Percentiles rank a stretch among this genome's conserved stretches.
phyloP scores from a whole-genome alignment of 768 basidiomycete genomes.

The Naematelia aurantialba region DNA sequence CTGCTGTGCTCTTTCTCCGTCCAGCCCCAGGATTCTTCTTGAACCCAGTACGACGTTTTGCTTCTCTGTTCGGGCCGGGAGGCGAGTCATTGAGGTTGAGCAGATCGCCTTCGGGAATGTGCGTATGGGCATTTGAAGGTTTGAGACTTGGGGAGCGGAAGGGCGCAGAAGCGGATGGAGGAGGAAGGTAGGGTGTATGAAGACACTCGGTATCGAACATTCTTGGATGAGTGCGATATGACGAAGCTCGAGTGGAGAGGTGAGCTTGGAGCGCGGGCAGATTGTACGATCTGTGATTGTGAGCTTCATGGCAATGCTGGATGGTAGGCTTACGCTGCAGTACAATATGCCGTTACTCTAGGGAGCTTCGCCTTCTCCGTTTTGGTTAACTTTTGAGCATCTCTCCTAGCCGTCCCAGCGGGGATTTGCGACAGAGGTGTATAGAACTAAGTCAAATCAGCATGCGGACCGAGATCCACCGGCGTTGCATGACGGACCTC shows the following conservation, averaged over 20 bases:
- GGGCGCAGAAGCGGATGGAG: constrained; percentile 46
- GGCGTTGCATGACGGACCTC: constrained; percentile 29
- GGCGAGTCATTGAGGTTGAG: constrained; percentile 30
- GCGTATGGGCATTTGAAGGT: constrained; percentile 21
- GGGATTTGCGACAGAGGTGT: constrained; percentile 91
- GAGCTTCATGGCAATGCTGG: too few relatives aligned
- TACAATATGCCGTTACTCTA: constrained; percentile 93
- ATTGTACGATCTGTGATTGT: constrained; percentile 75
- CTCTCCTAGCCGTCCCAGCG: constrained; percentile 85
- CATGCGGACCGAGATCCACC: background rate
- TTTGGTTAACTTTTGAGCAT: constrained; percentile 84
- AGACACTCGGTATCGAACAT: constrained; percentile 81
- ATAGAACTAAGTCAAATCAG: constrained; percentile 62
- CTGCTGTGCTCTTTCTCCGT: constrained; percentile 41
- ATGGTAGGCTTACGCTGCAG: constrained; percentile 64
- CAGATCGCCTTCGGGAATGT: constrained; percentile 43
- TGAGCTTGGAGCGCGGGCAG: constrained; percentile 84
- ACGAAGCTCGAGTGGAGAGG: constrained; percentile 72
- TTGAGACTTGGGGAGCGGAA: constrained; percentile 37
- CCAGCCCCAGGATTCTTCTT: constrained; percentile 49
- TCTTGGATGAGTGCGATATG: constrained; percentile 81
- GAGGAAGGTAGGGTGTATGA: constrained; percentile 79
- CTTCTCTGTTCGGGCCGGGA: background rate
- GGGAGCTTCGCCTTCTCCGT: constrained; percentile 88
- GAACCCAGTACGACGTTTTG: constrained; percentile 40